phyloP scores from a whole-genome alignment of 2,329 filamentous ascomycete genomes.

The Didymella exigua region DNA sequence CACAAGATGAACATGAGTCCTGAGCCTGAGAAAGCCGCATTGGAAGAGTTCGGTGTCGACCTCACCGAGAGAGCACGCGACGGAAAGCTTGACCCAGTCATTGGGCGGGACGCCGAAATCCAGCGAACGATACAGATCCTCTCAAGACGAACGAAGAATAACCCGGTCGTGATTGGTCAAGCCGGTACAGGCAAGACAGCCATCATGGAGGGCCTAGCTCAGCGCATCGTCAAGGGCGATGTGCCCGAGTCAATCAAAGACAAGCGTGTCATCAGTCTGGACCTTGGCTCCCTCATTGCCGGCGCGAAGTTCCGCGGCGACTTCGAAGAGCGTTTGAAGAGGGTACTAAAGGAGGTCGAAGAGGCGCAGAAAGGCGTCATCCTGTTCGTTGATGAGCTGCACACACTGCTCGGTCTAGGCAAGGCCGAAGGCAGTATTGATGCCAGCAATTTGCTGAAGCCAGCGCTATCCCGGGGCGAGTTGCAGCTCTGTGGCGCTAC shows the following conservation, averaged over 20 bases:
- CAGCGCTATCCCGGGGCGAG: conserved; percentile 88
- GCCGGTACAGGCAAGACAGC: conserved; percentile 95
- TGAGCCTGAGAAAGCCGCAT: conserved; percentile 77
- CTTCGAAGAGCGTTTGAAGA: conserved; percentile 92
- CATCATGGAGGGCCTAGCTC: conserved; percentile 85
- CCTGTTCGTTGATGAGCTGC: conserved; percentile 92
- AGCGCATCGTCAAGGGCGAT: conserved; percentile 88
- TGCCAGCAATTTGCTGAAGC: conserved; percentile 92
- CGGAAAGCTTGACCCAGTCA: conserved; percentile 94
- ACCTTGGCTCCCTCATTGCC: conserved; percentile 90
- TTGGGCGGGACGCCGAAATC: conserved; percentile 89
- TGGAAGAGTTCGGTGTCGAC: conserved; percentile 91
- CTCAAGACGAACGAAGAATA: conserved; percentile 92
- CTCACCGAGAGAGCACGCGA: conserved; percentile 82
- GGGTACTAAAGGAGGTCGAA: conserved; percentile 87
- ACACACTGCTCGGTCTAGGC: conserved; percentile 87
- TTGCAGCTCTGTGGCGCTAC: conserved; percentile 96
- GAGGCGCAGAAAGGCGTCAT: conserved; percentile 89
- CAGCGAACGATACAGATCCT: conserved; percentile 93
- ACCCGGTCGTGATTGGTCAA: conserved; percentile 89
- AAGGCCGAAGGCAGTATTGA: conserved; percentile 97
- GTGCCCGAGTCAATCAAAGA: conserved; percentile 96
- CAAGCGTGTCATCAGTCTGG: conserved; percentile 84
- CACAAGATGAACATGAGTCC: conserved; percentile 89
- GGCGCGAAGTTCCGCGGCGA: conserved; percentile 95